A percentile compares a stretch with the other conserved stretches of the same genome.
Conservation (phyloP, 352 stramenopile genomes). For the Globisporangium polare region DNA sequence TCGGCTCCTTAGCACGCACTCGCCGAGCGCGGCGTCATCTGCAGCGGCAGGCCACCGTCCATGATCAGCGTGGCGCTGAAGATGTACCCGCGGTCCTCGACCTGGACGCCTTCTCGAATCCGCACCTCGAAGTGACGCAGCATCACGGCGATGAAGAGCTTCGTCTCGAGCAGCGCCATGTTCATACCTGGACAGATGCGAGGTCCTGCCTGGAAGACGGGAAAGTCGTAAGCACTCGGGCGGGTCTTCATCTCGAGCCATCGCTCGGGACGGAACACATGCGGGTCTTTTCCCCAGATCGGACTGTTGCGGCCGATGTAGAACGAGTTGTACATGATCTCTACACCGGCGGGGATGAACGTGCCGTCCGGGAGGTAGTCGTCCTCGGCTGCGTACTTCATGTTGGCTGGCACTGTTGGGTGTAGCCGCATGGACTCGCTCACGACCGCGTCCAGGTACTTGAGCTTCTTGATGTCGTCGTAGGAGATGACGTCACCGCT, state of each 20-base stretch:
- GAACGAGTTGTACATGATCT: constrained; percentile 68
- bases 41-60: neutral
- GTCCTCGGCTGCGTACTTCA: neutral
- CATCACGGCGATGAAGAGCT: neutral
- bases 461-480: constrained; percentile 50
- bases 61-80: neutral
- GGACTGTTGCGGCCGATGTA: constrained; percentile 54
- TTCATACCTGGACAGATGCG: neutral
- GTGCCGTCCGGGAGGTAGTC: constrained; percentile 22
- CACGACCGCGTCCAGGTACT: constrained; percentile 69
- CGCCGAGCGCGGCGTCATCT: neutral
- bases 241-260: constrained; percentile 58
- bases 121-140: neutral
- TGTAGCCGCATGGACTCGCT: constrained; percentile 50
- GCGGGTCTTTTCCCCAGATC: constrained; percentile 29
- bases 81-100: neutral
- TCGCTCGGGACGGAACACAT: constrained; percentile 55
- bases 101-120: neutral
- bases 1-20: too few species aligned
- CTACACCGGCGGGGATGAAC: constrained; percentile 60
- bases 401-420: neutral
- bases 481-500: too few species aligned
- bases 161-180: neutral
- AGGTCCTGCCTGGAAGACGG: neutral
- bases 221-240: constrained; percentile 38